These are phyloP conservation scores for Marvania coccoides DNA, from an alignment of 139 green algal genomes.

Conservation along the genomic window DNA sequence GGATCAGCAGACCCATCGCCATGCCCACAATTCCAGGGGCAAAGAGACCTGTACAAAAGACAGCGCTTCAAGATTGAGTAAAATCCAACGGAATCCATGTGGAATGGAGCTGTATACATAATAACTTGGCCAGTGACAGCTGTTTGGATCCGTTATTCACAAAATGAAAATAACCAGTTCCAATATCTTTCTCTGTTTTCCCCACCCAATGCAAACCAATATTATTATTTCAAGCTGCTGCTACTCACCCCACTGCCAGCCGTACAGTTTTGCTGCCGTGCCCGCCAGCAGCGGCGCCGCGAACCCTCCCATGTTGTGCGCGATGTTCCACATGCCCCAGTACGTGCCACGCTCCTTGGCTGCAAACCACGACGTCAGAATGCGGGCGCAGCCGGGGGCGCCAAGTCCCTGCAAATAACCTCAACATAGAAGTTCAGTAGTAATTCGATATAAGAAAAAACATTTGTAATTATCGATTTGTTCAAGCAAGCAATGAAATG, in stretches of 20 bases:
- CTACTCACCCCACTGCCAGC: constrained; percentile 54
- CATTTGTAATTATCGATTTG: neutral
- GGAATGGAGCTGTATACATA: neutral
- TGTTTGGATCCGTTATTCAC: neutral
- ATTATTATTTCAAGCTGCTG: too few relatives aligned
- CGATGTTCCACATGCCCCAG: constrained; percentile 93
- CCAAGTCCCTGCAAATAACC: constrained; percentile 77
- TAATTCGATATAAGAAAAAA: too few relatives aligned
- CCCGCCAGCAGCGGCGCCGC: constrained; percentile 83
- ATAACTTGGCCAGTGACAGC: neutral
- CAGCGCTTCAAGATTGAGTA: too few relatives aligned
- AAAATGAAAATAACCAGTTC: too few relatives aligned
- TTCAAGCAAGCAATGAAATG: neutral
- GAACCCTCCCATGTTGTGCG: constrained; percentile 94
- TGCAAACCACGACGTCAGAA: constrained; percentile 95
- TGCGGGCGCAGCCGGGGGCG: constrained; percentile 86
- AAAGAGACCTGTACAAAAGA: constrained; percentile 84
- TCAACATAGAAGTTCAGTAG: too few relatives aligned
- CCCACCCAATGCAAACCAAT: too few relatives aligned
- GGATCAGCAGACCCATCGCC: constrained; percentile 63
- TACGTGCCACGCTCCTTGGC: constrained; percentile 69
- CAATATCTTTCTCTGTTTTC: too few relatives aligned
- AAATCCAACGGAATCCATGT: neutral
- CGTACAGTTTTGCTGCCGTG: constrained; percentile 65
- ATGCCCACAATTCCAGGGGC: constrained; percentile 80